phyloP scores from a whole-genome alignment of 768 basidiomycete genomes.

The Tulasnella sp. region DNA sequence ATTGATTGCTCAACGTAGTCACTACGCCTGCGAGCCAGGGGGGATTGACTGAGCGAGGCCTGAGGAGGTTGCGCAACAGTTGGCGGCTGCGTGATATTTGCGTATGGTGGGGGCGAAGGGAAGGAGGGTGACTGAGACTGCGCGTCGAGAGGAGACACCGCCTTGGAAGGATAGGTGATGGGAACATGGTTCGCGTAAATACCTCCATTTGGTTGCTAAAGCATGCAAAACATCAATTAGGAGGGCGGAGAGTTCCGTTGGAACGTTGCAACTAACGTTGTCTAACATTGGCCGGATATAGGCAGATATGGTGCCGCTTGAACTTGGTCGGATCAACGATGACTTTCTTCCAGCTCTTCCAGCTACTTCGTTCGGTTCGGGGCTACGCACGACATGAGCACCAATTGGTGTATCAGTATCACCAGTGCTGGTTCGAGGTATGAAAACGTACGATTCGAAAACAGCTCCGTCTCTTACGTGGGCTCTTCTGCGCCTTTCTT shows the following conservation, averaged over 20 bases:
- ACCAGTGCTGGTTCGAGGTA: neutral
- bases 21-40: conserved; percentile 65
- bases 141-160: conserved; percentile 20
- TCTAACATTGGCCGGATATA: conserved; percentile 27
- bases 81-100: conserved; percentile 40
- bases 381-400: neutral
- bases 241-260: neutral
- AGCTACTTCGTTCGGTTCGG: neutral
- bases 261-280: neutral
- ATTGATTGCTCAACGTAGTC: conserved; percentile 79
- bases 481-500: conserved; percentile 20
- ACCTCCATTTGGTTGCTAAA: conserved; percentile 7
- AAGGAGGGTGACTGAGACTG: conserved; percentile 23
- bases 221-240: neutral
- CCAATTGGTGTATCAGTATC: neutral
- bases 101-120: conserved; percentile 30
- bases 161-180: conserved; percentile 6
- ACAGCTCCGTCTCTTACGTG: conserved; percentile 26
- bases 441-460: conserved; percentile 18
- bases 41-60: conserved; percentile 77
- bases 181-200: conserved; percentile 33
- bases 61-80: conserved; percentile 65
- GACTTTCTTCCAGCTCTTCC: conserved; percentile 1
- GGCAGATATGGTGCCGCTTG: conserved; percentile 29
- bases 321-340: conserved; percentile 25